Evolutionary conservation across 2,329 filamentous ascomycete species (phyloP).

Genomic region (Elsinoe arachidis): DNA sequence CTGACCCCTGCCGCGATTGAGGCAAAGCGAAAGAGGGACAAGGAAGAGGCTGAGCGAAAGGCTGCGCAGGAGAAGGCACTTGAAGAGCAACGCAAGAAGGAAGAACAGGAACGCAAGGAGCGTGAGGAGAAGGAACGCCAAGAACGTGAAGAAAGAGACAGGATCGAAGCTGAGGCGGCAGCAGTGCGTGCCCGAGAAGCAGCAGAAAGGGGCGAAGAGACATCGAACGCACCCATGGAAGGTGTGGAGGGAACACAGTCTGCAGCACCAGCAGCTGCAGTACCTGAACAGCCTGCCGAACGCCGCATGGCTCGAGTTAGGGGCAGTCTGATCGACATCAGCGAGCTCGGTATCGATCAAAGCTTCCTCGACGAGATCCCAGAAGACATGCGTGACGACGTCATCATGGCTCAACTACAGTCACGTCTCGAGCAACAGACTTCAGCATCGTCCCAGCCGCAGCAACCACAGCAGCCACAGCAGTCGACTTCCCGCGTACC

Average conservation of each 20-base stretch:
- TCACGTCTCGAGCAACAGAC: constrained; percentile 41
- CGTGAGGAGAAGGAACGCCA: constrained; percentile 43
- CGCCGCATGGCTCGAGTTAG: constrained; percentile 76
- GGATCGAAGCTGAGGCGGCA: constrained; percentile 36
- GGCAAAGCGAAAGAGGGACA: constrained; percentile 63
- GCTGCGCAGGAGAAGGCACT: constrained; percentile 53
- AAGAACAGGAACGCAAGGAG: constrained; percentile 52
- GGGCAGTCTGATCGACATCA: constrained; percentile 85
- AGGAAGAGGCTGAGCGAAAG: constrained; percentile 56
- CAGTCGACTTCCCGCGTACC: constrained; percentile 59
- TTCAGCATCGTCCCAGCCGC: not conserved
- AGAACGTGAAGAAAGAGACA: constrained; percentile 42
- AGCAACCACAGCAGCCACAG: constrained; percentile 60
- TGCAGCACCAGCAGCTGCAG: constrained; percentile 32
- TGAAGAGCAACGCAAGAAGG: constrained; percentile 54
- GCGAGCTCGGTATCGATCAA: constrained; percentile 83
- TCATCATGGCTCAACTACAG: constrained; percentile 79
- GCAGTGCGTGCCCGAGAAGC: constrained; percentile 28
- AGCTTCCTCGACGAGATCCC: constrained; percentile 96
- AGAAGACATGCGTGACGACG: constrained; percentile 91
- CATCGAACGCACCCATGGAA: constrained; percentile 54
- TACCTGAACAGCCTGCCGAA: constrained; percentile 35
- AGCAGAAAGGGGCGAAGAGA: constrained; percentile 25
- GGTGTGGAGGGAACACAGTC: constrained; percentile 54
- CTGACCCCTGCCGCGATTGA: constrained; percentile 80